Percentiles rank a stretch among this genome's conserved stretches.
phyloP scores from a whole-genome alignment of 2,329 filamentous ascomycete species.

The Neopestalotiopsis rosae region DNA sequence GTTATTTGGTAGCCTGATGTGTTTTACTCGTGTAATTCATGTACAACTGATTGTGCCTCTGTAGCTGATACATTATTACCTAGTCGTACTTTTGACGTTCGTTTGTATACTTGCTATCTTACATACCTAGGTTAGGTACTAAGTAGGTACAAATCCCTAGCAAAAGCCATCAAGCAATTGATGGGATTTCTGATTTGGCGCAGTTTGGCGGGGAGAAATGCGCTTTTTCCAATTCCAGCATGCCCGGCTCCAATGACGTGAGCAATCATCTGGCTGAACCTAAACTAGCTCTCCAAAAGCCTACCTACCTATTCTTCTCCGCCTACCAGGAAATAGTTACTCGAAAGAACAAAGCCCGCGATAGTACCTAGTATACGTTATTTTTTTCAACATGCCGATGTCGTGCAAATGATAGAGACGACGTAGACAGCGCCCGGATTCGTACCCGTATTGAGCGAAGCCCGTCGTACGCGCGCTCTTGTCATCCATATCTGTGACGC shows the following conservation, averaged over 20 bases:
- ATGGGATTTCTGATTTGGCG: background rate
- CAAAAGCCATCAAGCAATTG: background rate
- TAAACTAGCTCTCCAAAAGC: constrained; percentile 4
- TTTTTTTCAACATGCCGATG: background rate
- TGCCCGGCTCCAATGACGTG: background rate
- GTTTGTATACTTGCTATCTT: no score
- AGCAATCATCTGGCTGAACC: background rate
- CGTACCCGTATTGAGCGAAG: background rate
- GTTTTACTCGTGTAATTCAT: no score
- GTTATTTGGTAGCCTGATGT: no score
- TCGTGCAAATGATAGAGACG: background rate
- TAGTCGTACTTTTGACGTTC: no score
- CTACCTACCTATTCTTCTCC: background rate
- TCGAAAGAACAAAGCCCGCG: no score
- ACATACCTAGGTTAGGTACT: background rate
- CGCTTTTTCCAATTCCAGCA: background rate
- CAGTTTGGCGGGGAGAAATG: background rate
- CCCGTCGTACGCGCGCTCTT: background rate
- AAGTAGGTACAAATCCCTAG: background rate
- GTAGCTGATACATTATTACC: no score
- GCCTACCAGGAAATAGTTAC: background rate
- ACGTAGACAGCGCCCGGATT: background rate
- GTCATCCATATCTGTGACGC: background rate
- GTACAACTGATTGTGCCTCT: no score
- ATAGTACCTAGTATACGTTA: background rate